A percentile compares a stretch with the other conserved stretches of the same genome.
Evolutionary conservation across 1,139 yeast species (phyloP).

Genomic region (Nakaseomyces delphensis): DNA sequence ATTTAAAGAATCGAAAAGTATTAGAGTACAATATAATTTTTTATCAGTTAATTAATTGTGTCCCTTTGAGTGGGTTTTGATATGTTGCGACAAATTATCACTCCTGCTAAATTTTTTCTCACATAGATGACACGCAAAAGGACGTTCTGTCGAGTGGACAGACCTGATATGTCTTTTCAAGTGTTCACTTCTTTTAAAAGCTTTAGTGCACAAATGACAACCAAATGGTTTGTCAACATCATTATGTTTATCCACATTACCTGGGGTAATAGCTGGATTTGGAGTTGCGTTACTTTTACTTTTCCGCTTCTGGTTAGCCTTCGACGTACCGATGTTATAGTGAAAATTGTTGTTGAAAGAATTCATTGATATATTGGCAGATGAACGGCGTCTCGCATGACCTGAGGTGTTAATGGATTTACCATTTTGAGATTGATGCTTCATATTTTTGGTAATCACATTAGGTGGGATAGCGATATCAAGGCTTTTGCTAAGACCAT

Average conservation of each 20-base stretch:
- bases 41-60: background rate
- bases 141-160: constrained; percentile 55
- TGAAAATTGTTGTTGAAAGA: constrained; percentile 3
- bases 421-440: background rate
- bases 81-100: constrained; percentile 71
- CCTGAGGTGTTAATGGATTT: background rate
- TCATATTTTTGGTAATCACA: constrained; percentile 1
- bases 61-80: constrained; percentile 49
- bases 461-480: constrained; percentile 4
- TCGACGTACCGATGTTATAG: constrained; percentile 2
- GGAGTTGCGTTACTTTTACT: background rate
- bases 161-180: constrained; percentile 68
- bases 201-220: constrained; percentile 33
- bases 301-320: background rate
- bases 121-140: constrained; percentile 61
- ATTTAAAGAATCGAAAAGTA: no score
- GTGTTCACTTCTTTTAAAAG: constrained; percentile 70
- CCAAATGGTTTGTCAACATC: constrained; percentile 32
- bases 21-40: no score
- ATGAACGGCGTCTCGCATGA: background rate
- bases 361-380: background rate
- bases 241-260: constrained; percentile 3
- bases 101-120: constrained; percentile 68
- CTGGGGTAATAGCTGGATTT: background rate
- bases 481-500: constrained; percentile 1